Evolutionary conservation across 2,329 filamentous ascomycete species (phyloP).

Genomic region (Eutypella sp.): DNA sequence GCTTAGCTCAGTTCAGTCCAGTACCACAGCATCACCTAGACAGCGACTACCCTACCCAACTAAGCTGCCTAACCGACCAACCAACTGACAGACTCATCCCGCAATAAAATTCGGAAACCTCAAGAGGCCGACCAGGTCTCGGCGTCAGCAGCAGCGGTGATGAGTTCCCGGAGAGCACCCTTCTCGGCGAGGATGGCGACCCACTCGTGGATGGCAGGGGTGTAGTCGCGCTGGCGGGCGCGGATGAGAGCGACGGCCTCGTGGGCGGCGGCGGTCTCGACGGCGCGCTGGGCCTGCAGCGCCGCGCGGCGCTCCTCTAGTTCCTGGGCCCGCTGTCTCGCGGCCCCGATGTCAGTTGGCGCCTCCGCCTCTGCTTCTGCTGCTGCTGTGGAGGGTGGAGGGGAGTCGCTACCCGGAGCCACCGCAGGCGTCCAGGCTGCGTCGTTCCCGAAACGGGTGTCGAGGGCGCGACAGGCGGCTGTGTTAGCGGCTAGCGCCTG

Average conservation of each 20-base stretch:
- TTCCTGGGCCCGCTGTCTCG: constrained; percentile 32
- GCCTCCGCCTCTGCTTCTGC: too few relatives aligned
- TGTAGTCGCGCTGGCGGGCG: constrained; percentile 62
- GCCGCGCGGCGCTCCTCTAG: constrained; percentile 36
- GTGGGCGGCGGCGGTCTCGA: constrained; percentile 37
- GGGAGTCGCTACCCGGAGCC: constrained; percentile 4
- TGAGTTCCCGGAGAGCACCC: constrained; percentile 47
- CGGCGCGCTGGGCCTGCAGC: constrained; percentile 40
- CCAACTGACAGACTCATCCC: too few relatives aligned
- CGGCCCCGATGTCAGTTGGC: constrained; percentile 15
- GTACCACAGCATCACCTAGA: too few relatives aligned
- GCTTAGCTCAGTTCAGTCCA: too few relatives aligned
- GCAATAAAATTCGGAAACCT: too few relatives aligned
- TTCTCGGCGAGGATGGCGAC: constrained; percentile 64
- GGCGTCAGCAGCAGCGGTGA: constrained; percentile 5
- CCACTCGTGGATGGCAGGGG: constrained; percentile 64
- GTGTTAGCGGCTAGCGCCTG: constrained; percentile 41
- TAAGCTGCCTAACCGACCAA: too few relatives aligned
- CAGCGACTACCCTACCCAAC: too few relatives aligned
- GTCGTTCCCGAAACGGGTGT: constrained; percentile 32
- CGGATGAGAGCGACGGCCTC: constrained; percentile 49
- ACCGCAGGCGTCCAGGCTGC: constrained; percentile 30
- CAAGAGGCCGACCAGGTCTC: too few relatives aligned
- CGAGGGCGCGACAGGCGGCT: constrained; percentile 34
- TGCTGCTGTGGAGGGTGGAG: too few relatives aligned